Conservation (phyloP, 371 early-diverging fungal genomes). For the Apophysomyces ossiformis region DNA sequence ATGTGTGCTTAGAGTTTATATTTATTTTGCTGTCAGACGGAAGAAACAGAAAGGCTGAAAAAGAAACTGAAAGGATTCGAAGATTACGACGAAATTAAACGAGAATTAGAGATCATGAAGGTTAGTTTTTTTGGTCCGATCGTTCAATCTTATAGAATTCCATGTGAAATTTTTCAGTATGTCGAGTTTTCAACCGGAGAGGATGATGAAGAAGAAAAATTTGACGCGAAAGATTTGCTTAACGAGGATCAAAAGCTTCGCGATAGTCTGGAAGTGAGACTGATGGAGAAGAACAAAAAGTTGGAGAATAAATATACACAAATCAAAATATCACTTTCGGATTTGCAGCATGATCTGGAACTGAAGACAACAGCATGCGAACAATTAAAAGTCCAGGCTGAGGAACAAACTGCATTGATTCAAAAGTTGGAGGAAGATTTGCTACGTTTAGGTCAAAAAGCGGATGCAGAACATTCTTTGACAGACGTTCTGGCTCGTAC, state of each 20-base stretch:
- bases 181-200: constrained; percentile 54
- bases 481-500: constrained; percentile 24
- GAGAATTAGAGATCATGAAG: constrained; percentile 87
- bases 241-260: constrained; percentile 30
- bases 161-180: constrained; percentile 29
- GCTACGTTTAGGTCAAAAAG: constrained; percentile 50
- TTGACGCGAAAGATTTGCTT: constrained; percentile 47
- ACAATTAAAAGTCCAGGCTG: constrained; percentile 37
- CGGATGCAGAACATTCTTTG: constrained; percentile 12
- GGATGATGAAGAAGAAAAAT: constrained; percentile 42
- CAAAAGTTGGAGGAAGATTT: constrained; percentile 78
- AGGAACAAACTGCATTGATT: constrained; percentile 61
- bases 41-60: constrained; percentile 57
- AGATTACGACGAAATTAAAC: constrained; percentile 87
- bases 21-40: constrained; percentile 32
- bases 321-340: constrained; percentile 60
- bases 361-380: constrained; percentile 30
- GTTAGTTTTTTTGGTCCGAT: constrained; percentile 29
- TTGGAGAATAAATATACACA: constrained; percentile 77
- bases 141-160: neutral
- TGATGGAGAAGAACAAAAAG: constrained; percentile 85
- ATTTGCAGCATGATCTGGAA: constrained; percentile 42
- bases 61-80: constrained; percentile 56
- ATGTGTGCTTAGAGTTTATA: constrained; percentile 14
- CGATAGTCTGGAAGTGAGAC: constrained; percentile 68